Percentiles rank a stretch among this genome's conserved stretches.
Evolutionary conservation across 352 stramenopile species (phyloP).

Genomic region (Phytophthora fragariaefolia): DNA sequence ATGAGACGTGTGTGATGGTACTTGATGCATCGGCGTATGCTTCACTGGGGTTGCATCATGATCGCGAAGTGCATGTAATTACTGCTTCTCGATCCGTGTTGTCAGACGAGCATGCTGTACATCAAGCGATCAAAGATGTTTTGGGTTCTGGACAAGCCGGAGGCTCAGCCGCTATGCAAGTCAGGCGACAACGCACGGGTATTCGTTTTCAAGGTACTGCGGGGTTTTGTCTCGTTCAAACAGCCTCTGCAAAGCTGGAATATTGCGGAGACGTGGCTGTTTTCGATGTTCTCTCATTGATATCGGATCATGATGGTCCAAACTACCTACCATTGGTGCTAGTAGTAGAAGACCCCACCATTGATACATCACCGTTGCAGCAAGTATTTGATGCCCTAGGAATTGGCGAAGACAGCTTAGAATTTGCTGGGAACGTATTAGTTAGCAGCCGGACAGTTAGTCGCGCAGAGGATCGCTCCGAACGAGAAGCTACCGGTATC

Average conservation of each 20-base stretch:
- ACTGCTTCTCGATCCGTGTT: not conserved
- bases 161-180: not conserved
- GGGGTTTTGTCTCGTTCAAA: slow-evolving; percentile 21
- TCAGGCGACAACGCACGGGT: slow-evolving; percentile 20
- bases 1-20: slow-evolving; percentile 13
- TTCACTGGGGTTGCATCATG: slow-evolving; percentile 4
- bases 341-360: slow-evolving; percentile 5
- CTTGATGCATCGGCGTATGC: slow-evolving; percentile 4
- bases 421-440: slow-evolving; percentile 13
- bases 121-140: slow-evolving; percentile 15
- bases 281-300: slow-evolving; percentile 16
- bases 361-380: slow-evolving; percentile 5
- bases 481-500: not conserved
- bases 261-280: slow-evolving; percentile 20
- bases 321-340: slow-evolving; percentile 21
- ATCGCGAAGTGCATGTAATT: slow-evolving; percentile 24
- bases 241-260: slow-evolving; percentile 8
- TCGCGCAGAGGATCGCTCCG: not conserved
- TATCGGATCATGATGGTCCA: not conserved
- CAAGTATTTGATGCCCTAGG: slow-evolving; percentile 23
- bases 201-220: slow-evolving; percentile 11
- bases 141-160: not conserved
- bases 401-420: slow-evolving; percentile 15
- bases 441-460: not conserved
- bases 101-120: slow-evolving; percentile 13